Percentiles rank a stretch among this genome's conserved stretches.
Conservation (phyloP, 2,329 filamentous ascomycete genomes). For the Colletotrichum sidae region DNA sequence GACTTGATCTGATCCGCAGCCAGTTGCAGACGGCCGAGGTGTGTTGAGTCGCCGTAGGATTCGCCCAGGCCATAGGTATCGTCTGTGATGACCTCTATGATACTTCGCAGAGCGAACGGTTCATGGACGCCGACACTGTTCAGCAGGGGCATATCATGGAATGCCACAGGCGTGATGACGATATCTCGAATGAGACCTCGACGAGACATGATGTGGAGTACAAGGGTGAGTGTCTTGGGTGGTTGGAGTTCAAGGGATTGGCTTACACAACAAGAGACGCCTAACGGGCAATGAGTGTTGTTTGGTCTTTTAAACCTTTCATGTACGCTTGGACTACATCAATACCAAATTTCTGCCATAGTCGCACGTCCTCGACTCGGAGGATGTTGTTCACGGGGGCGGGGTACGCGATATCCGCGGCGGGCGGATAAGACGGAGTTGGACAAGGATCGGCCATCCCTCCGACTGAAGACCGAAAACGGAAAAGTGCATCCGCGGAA, state of each 20-base stretch:
- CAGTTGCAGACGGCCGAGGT: constrained; percentile 47
- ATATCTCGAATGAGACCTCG: constrained; percentile 49
- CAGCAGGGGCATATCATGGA: constrained; percentile 57
- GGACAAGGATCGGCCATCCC: constrained; percentile 16
- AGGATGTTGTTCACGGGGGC: neutral
- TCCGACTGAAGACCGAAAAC: constrained; percentile 4
- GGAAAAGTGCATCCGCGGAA: constrained; percentile 28
- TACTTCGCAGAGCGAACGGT: constrained; percentile 54
- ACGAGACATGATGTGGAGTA: constrained; percentile 41
- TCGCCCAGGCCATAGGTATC: constrained; percentile 52
- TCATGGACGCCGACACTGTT: constrained; percentile 58
- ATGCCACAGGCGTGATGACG: constrained; percentile 55
- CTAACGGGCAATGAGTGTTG: too few relatives aligned
- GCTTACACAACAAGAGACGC: too few relatives aligned
- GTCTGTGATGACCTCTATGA: constrained; percentile 52
- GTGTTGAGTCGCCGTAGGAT: constrained; percentile 54
- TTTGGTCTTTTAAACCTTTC: too few relatives aligned
- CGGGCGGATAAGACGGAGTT: constrained; percentile 15
- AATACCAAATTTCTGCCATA: too few relatives aligned
- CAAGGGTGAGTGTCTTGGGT: neutral
- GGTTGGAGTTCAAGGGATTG: neutral
- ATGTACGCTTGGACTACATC: too few relatives aligned
- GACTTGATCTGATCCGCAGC: constrained; percentile 45
- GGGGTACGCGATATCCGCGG: constrained; percentile 16
- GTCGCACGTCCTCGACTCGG: neutral